phyloP scores from a whole-genome alignment of 768 basidiomycete species.

The Saitozyma podzolica region DNA sequence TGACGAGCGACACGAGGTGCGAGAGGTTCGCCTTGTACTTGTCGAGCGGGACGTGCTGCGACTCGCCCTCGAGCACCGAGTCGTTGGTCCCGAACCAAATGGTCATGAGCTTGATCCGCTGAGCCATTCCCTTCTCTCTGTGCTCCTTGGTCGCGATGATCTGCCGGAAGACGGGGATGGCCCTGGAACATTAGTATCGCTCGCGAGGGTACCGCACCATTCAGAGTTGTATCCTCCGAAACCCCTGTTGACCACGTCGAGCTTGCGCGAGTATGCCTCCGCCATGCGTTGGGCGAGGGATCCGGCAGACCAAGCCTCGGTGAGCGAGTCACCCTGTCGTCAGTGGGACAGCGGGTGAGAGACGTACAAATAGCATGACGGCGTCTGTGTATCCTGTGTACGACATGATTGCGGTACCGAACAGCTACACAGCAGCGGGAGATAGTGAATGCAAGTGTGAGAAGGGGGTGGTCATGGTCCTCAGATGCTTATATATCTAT shows the following conservation, averaged over 20 bases:
- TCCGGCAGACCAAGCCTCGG: constrained; percentile 39
- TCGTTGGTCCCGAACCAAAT: constrained; percentile 92
- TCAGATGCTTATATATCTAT: no score
- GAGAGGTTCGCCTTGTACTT: constrained; percentile 67
- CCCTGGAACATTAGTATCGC: constrained; percentile 52
- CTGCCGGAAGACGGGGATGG: constrained; percentile 73
- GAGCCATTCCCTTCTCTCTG: constrained; percentile 53
- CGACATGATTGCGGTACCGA: constrained; percentile 19
- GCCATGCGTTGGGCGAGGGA: constrained; percentile 72
- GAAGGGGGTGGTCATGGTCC: no score
- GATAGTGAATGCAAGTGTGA: no score
- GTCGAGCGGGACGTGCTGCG: constrained; percentile 74
- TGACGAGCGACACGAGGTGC: constrained; percentile 65
- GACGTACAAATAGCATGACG: constrained; percentile 47
- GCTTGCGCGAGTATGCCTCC: constrained; percentile 72
- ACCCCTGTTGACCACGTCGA: constrained; percentile 86
- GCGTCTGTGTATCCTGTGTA: constrained; percentile 33
- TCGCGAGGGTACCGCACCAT: constrained; percentile 54
- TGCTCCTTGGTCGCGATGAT: constrained; percentile 63
- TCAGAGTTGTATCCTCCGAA: constrained; percentile 71
- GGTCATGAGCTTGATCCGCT: constrained; percentile 69
- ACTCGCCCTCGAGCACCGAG: constrained; percentile 64
- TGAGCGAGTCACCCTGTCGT: constrained; percentile 48
- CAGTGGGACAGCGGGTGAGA: neutral
- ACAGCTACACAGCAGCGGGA: neutral